These are phyloP conservation scores for Gynochthodes officinalis DNA, from an alignment of 257 asterid species.

Conservation along the genomic window DNA sequence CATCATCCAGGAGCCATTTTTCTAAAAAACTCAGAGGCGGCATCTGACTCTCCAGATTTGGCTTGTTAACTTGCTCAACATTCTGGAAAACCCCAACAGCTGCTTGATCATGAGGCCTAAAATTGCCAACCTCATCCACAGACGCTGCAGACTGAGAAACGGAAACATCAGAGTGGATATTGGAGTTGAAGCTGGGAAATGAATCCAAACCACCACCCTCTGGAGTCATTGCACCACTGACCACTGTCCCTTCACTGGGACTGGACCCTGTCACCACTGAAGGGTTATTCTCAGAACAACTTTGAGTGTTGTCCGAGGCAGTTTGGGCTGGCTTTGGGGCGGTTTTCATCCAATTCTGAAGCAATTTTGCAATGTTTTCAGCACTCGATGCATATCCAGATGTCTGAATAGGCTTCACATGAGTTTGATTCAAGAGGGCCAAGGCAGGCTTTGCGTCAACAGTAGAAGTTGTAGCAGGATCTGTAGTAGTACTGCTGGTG, in stretches of 20 bases:
- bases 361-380: conserved; percentile 72
- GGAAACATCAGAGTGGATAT: conserved; percentile 37
- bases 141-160: conserved; percentile 21
- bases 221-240: conserved; percentile 19
- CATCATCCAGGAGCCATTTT: conserved; percentile 82
- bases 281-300: conserved; percentile 28
- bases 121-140: conserved; percentile 25
- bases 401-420: conserved; percentile 4
- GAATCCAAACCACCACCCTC: conserved; percentile 32
- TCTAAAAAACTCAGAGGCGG: conserved; percentile 63
- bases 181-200: conserved; percentile 40
- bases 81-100: background rate
- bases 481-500: background rate
- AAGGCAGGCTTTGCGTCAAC: conserved; percentile 19
- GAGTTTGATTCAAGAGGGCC: background rate
- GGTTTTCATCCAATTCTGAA: conserved; percentile 62
- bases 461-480: background rate
- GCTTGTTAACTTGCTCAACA: background rate
- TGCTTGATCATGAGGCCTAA: conserved; percentile 24
- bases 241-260: conserved; percentile 59
- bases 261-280: conserved; percentile 33
- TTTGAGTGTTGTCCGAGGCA: conserved; percentile 17
- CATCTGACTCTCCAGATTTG: conserved; percentile 22
- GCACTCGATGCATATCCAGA: conserved; percentile 67
- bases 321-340: conserved; percentile 29